Evolutionary conservation across 192 early-diverging fungal species (phyloP), one percentile per base, ranked within the genome.

Genomic region (Gonapodya sp.): DNA sequence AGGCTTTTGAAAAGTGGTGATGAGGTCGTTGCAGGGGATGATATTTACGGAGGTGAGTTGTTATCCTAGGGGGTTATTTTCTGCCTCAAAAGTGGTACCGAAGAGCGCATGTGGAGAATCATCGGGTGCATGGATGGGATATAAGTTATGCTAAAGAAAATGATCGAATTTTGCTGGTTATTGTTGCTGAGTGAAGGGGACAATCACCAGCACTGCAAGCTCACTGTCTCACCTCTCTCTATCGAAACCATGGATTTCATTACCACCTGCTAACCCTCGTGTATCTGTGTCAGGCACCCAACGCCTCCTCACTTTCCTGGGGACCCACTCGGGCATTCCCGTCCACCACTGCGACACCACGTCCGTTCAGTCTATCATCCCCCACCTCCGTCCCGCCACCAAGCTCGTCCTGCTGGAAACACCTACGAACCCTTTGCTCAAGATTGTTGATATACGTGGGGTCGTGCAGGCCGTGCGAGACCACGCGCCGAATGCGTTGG

Each of bases 391-490:
- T 78, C 88, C 93, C 64, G 92, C 93, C 83, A 97, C 96, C 16
- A 87, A 92, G 0, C 83, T 99, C 73, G 95, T 99, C 18, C 83
- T 98, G 33, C 87, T 99, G 18, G 97, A 99, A 85, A 94, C 96
- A 8, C 97, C 97, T 0, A 98, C 97, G 37, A 99, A 99, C 84
- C 97, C 97, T 31, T 86, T 97, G 81, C 95, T 99, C 84, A 96
- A 97, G 84, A 94, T 99, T 73, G 92, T 90, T 8, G 96, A 99
- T 84, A 93, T 99, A 35, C 89, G 91, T 30, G 88, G 91, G 36
- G 95, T 97, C 83, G 85, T 89, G 35, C 82, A 86, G 36, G 82
- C 90, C 35, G 95, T 97, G 2, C 93, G 94, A 73, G 87, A 86
- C 78, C n/a, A 82, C 32, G 94, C 91, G 36, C 95, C 96, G 2